phyloP scores from a whole-genome alignment of 1,284 basidiomycete species.

The Dichomitus squalens region DNA sequence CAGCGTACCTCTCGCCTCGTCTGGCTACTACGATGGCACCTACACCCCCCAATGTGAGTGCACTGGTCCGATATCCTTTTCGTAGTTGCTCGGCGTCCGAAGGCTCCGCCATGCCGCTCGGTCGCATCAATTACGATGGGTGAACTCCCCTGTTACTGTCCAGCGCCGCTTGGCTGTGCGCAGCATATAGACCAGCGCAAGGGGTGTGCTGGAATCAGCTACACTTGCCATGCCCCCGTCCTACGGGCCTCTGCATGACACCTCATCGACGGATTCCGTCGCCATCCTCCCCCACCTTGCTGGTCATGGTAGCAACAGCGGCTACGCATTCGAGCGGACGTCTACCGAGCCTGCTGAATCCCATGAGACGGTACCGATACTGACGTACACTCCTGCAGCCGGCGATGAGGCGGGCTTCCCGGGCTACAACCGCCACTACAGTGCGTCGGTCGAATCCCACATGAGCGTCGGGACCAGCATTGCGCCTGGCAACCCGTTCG shows the following conservation, averaged over 20 bases:
- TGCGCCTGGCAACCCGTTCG: conserved; percentile 60
- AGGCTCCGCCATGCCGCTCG: background rate
- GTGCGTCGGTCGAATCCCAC: conserved; percentile 41
- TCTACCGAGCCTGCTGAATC: conserved; percentile 3
- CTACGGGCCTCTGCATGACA: conserved; percentile 18
- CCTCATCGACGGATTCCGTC: conserved; percentile 24
- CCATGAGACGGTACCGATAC: conserved; percentile 9
- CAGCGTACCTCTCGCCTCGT: conserved; percentile 55
- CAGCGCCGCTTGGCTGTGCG: conserved; percentile 9
- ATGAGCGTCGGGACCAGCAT: conserved; percentile 46
- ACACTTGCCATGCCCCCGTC: conserved; percentile 13
- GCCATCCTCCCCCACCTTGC: conserved; percentile 9
- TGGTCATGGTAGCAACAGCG: background rate
- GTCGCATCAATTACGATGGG: conserved; percentile 16
- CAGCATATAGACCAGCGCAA: conserved; percentile 10
- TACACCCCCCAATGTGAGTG: conserved; percentile 36
- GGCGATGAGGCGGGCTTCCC: conserved; percentile 29
- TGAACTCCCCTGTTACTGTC: conserved; percentile 4
- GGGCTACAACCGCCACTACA: conserved; percentile 32
- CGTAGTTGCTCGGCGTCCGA: background rate
- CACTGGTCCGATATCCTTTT: background rate
- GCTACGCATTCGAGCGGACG: background rate
- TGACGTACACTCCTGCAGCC: conserved; percentile 20
- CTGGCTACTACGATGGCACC: conserved; percentile 49
- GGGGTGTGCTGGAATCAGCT: background rate